phyloP scores from a whole-genome alignment of 169 alveolate species.

The Plasmodium malariae region DNA sequence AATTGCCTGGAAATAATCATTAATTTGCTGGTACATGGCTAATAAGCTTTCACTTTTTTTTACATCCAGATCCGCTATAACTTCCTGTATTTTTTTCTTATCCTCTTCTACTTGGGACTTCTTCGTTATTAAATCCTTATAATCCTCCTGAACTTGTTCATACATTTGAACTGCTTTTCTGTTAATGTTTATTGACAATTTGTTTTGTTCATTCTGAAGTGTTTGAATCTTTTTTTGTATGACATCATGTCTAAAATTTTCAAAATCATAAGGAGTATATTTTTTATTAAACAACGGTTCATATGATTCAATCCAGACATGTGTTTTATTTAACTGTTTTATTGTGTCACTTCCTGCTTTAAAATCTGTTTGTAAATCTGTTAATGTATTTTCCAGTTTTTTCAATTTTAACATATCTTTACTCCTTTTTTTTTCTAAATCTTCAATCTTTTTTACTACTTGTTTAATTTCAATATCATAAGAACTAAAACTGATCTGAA shows the following conservation, averaged over 20 bases:
- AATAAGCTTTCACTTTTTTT: conserved; percentile 92
- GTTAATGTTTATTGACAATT: conserved; percentile 91
- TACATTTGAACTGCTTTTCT: conserved; percentile 94
- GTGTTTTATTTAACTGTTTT: conserved; percentile 75
- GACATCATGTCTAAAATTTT: conserved; percentile 80
- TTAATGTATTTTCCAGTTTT: conserved; percentile 78
- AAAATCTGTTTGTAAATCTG: conserved; percentile 80
- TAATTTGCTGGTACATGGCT: conserved; percentile 92
- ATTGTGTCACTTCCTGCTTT: conserved; percentile 78
- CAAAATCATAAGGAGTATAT: conserved; percentile 83
- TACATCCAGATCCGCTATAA: conserved; percentile 94
- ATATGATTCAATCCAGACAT: conserved; percentile 80
- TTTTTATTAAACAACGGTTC: conserved; percentile 81
- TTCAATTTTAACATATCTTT: conserved; percentile 79
- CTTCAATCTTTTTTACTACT: conserved; percentile 75
- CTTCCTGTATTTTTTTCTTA: conserved; percentile 92
- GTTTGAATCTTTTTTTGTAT: conserved; percentile 86
- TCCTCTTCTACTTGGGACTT: conserved; percentile 92
- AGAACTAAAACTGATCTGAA: conserved; percentile 77
- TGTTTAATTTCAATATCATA: conserved; percentile 80
- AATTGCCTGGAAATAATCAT: conserved; percentile 93
- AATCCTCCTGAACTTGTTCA: conserved; percentile 93
- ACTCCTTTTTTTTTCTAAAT: conserved; percentile 78
- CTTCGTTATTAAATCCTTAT: conserved; percentile 90
- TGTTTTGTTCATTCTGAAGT: conserved; percentile 88